A percentile compares a stretch with the other conserved stretches of the same genome.
These are phyloP conservation scores for Grifola frondosa DNA, from an alignment of 1,284 basidiomycete species.

Conservation along the genomic window DNA sequence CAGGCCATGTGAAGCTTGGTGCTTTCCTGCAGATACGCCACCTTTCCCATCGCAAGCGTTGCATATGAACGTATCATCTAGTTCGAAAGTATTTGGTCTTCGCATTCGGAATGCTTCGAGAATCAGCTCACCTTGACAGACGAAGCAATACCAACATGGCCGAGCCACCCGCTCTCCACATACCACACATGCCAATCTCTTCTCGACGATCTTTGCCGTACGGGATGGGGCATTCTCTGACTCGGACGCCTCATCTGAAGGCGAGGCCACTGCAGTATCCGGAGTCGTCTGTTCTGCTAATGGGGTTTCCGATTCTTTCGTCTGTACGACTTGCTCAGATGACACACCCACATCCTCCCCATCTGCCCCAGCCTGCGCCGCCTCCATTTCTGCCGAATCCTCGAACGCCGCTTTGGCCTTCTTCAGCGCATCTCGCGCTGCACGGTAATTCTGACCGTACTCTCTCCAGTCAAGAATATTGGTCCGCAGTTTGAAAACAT, in stretches of 20 bases:
- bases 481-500: conserved; percentile 30
- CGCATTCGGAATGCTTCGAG: conserved; percentile 8
- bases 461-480: conserved; percentile 23
- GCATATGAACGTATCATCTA: conserved; percentile 19
- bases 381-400: neutral
- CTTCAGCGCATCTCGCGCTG: conserved; percentile 17
- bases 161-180: conserved; percentile 12
- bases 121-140: conserved; percentile 21
- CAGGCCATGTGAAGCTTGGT: conserved; percentile 19
- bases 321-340: neutral
- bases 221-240: no score
- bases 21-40: conserved; percentile 4
- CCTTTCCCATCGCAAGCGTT: conserved; percentile 16
- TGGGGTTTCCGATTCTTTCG: neutral
- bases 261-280: neutral
- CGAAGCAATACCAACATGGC: conserved; percentile 31
- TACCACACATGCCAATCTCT: conserved; percentile 11
- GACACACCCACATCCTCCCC: neutral
- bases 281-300: neutral
- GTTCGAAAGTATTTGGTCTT: neutral
- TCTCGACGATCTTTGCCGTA: no score
- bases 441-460: conserved; percentile 17
- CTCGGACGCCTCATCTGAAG: conserved; percentile 1
- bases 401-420: conserved; percentile 17
- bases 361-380: neutral